Evolutionary conservation across 2,329 filamentous ascomycete genomes (phyloP), one percentile per base, ranked within the genome.

Genomic region (Aspergillus sp.): DNA sequence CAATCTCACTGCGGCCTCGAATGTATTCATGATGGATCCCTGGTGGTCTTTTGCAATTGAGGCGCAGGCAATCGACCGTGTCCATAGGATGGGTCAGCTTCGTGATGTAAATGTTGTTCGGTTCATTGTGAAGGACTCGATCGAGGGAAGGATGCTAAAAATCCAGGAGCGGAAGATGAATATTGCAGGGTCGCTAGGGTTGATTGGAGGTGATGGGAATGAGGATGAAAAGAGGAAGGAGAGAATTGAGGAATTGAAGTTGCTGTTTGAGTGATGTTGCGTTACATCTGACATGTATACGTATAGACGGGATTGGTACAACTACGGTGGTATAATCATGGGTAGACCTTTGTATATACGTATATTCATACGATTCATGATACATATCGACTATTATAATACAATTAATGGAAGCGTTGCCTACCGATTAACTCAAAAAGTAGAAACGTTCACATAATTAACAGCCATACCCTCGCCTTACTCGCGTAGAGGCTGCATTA

Each of bases 11-110:
- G 88, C 87, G 64, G 95, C 95, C 5, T 91, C 88, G 62, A 82
- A 90, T 54, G 96, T 99, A 5, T 99, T 89, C 78, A 96, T 99
- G 90, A 98, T 99, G 95, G 95, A 99, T 74, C 95, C 95, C 0
- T 99, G 95, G 95, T 99, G 95, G 95, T 96, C 90, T 70, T 99
- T 93, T 75, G 93, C 95, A 0, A 88, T 98, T 12, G 95, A 99
- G 76, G 91, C 93, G 5, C 95, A 99, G 75, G 95, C 95, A 8
- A 98, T 99, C 69, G 95, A 99, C 77, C 90, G 95, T 1, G 92
- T 99, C 34, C 95, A 99, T 78, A 86, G 95, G 8, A 97, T 99
- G 90, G 95, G 95, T 0, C 95, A 99, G 74, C 87, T 89, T 50
- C 83, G 86, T 15, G 90, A 93, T 68, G 95, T 99, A 2, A 85